Conservation (phyloP, 1,139 yeast species). For the Lodderomyces metapsilosis region DNA sequence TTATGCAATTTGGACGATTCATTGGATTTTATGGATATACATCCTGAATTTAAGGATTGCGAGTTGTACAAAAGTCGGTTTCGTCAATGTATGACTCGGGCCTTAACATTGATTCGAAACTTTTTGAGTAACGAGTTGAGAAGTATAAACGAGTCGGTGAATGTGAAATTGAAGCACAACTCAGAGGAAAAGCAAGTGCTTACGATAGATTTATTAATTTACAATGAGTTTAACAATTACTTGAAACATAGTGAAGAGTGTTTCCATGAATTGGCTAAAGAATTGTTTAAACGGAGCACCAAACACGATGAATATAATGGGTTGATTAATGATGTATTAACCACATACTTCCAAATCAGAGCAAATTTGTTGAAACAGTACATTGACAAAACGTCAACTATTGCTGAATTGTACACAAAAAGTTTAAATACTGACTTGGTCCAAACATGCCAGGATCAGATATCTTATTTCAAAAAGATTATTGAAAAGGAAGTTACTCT, state of each 20-base stretch:
- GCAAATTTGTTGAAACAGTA: conserved; percentile 43
- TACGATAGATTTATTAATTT: conserved; percentile 35
- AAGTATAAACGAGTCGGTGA: conserved; percentile 26
- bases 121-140: conserved; percentile 58
- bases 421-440: conserved; percentile 32
- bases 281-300: conserved; percentile 50
- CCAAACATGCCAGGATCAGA: conserved; percentile 56
- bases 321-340: conserved; percentile 62
- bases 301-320: conserved; percentile 62
- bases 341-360: conserved; percentile 61
- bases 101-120: conserved; percentile 72
- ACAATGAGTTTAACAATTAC: conserved; percentile 51
- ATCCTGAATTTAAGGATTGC: conserved; percentile 61
- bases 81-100: conserved; percentile 82
- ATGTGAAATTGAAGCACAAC: conserved; percentile 35
- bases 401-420: conserved; percentile 11
- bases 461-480: conserved; percentile 56
- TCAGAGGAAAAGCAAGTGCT: conserved; percentile 13
- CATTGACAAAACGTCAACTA: conserved; percentile 24
- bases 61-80: conserved; percentile 72
- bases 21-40: conserved; percentile 31
- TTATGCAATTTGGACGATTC: conserved; percentile 60
- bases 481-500: conserved; percentile 61
- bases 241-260: conserved; percentile 19
- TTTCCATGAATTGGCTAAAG: conserved; percentile 40